Percentiles rank a stretch among this genome's conserved stretches.
Conservation (phyloP, 2,329 filamentous ascomycete genomes). For the Aureobasidium sp. region DNA sequence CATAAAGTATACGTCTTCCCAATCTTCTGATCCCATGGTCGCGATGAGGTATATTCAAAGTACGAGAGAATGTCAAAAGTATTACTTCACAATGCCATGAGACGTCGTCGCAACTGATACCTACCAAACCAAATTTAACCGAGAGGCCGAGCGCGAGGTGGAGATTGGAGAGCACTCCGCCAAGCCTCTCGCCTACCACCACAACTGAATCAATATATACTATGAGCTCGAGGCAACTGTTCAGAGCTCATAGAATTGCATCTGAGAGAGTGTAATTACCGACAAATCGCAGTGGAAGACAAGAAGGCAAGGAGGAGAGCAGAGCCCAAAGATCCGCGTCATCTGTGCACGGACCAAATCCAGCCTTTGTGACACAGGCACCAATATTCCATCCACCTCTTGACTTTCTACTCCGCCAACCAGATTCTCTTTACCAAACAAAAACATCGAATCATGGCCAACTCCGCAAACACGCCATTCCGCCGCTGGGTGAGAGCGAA, state of each 20-base stretch:
- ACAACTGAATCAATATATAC: no score
- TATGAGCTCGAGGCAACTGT: neutral
- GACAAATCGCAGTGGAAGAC: no score
- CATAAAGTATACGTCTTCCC: conserved; percentile 9
- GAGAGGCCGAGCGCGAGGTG: conserved; percentile 4
- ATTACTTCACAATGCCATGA: no score
- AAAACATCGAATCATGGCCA: neutral
- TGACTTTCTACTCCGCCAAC: neutral
- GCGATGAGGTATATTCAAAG: neutral
- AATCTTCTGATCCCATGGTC: neutral
- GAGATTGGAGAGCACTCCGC: conserved; percentile 2
- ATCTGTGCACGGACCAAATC: neutral
- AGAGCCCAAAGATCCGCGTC: neutral
- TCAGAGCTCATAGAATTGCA: neutral
- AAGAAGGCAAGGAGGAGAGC: neutral
- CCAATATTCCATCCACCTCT: neutral
- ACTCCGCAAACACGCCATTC: conserved; percentile 4
- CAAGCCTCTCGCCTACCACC: neutral
- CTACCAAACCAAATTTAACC: neutral
- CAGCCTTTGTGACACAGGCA: neutral
- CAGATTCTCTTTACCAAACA: neutral
- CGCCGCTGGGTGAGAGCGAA: conserved; percentile 20
- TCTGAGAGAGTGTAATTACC: no score
- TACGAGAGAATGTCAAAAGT: no score
- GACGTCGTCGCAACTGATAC: conserved; percentile 1